These are phyloP conservation scores for Penicillium psychrosexuale DNA, from an alignment of 2,329 filamentous ascomycete genomes.

Conservation along the genomic window DNA sequence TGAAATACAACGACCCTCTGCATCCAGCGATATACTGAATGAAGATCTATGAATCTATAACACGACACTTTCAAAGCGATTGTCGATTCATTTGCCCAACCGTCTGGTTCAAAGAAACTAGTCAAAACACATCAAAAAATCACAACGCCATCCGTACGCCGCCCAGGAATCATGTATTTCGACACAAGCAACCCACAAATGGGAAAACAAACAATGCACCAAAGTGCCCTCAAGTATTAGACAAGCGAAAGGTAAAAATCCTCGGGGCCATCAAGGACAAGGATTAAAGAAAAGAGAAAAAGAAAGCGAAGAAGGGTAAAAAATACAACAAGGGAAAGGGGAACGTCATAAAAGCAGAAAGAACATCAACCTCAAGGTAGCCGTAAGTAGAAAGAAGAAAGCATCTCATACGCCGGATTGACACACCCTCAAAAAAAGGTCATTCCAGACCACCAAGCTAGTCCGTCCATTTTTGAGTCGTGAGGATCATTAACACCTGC, in stretches of 20 bases:
- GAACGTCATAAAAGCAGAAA: slow-evolving; percentile 19
- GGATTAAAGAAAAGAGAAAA: slow-evolving; percentile 1
- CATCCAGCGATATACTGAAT: neutral
- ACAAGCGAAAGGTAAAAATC: slow-evolving; percentile 23
- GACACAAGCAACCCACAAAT: slow-evolving; percentile 20
- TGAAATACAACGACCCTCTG: too few species aligned
- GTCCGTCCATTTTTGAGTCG: slow-evolving; percentile 36
- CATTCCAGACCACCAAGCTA: slow-evolving; percentile 30
- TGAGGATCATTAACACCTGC: slow-evolving; percentile 42
- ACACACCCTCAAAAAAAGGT: slow-evolving; percentile 30
- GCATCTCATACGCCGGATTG: slow-evolving; percentile 30
- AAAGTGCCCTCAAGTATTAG: slow-evolving; percentile 23
- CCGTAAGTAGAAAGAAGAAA: slow-evolving; percentile 15
- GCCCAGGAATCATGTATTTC: slow-evolving; percentile 24
- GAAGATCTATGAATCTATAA: neutral
- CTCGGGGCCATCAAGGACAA: slow-evolving; percentile 12
- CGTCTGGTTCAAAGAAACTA: slow-evolving; percentile 18
- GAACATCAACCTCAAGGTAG: slow-evolving; percentile 22
- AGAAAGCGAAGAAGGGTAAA: slow-evolving; percentile 19
- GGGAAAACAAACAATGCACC: slow-evolving; percentile 19
- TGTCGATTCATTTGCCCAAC: slow-evolving; percentile 17
- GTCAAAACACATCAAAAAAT: slow-evolving; percentile 14
- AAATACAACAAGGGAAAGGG: slow-evolving; percentile 17
- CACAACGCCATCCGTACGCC: slow-evolving; percentile 25
- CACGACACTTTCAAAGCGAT: slow-evolving; percentile 7